phyloP scores from a whole-genome alignment of 768 basidiomycete genomes.

The Mycena capillaripes region DNA sequence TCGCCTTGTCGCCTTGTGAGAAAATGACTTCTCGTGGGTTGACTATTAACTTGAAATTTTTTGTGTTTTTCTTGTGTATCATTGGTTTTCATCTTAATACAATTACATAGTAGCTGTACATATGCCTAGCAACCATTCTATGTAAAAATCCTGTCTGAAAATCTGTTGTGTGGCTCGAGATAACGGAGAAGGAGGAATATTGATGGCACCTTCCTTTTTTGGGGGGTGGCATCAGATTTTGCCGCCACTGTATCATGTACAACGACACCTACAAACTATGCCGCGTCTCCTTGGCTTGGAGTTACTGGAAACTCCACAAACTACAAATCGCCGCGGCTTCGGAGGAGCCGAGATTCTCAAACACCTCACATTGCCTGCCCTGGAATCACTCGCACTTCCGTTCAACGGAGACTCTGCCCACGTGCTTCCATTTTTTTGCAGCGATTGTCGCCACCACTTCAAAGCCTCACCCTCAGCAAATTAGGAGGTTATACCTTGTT shows the following conservation, averaged over 20 bases:
- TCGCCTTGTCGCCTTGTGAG: background rate
- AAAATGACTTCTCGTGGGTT: background rate
- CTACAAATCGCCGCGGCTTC: too few relatives aligned
- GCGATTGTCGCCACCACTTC: background rate
- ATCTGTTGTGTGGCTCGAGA: too few relatives aligned
- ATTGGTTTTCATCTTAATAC: too few relatives aligned
- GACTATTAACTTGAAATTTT: background rate
- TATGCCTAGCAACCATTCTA: too few relatives aligned
- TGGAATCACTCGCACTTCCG: background rate
- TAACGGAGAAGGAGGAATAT: too few relatives aligned
- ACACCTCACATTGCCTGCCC: background rate
- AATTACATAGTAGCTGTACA: too few relatives aligned
- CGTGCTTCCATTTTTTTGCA: background rate
- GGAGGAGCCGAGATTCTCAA: background rate
- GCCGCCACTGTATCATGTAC: too few relatives aligned
- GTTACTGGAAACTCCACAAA: background rate
- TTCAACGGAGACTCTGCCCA: rapidly evolving
- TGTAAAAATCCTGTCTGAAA: too few relatives aligned
- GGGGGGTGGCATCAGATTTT: too few relatives aligned
- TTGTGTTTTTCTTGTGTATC: too few relatives aligned
- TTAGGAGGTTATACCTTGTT: background rate
- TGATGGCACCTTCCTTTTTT: too few relatives aligned
- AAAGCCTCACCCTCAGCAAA: background rate
- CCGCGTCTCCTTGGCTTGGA: background rate
- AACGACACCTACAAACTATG: background rate